Evolutionary conservation across 2,329 filamentous ascomycete genomes (phyloP).

Genomic region (Chaetomium sp.): DNA sequence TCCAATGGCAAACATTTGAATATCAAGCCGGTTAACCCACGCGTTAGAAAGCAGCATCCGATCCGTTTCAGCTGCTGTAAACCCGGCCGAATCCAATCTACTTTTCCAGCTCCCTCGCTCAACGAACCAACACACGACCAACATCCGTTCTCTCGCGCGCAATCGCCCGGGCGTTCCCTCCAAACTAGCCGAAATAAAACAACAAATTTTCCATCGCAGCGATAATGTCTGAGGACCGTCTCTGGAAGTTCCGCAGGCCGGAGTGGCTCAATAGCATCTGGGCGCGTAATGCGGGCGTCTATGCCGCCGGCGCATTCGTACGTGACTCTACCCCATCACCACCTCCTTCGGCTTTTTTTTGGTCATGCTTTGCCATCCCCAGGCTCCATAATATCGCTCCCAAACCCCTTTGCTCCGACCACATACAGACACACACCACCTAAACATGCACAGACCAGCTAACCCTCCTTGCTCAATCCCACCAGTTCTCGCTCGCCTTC

Average conservation of each 20-base stretch:
- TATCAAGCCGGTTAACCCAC: no score
- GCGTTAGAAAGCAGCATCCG: no score
- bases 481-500: conserved; percentile 60
- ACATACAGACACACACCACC: not conserved
- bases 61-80: no score
- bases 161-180: not conserved
- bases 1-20: no score
- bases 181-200: not conserved
- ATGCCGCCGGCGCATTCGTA: conserved; percentile 57
- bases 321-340: conserved; percentile 25
- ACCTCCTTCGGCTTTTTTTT: not conserved
- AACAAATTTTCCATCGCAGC: conserved; percentile 10
- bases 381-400: not conserved
- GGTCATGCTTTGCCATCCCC: not conserved
- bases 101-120: no score
- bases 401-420: not conserved
- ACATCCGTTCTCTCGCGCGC: not conserved
- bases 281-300: conserved; percentile 58
- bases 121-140: no score
- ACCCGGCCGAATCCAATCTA: not conserved
- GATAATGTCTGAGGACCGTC: conserved; percentile 56
- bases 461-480: no score
- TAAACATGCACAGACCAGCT: conserved; percentile 6
- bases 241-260: conserved; percentile 61
- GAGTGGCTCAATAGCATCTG: conserved; percentile 61